Conservation (phyloP, 2,329 filamentous ascomycete genomes). For the Diaporthe sp. region DNA sequence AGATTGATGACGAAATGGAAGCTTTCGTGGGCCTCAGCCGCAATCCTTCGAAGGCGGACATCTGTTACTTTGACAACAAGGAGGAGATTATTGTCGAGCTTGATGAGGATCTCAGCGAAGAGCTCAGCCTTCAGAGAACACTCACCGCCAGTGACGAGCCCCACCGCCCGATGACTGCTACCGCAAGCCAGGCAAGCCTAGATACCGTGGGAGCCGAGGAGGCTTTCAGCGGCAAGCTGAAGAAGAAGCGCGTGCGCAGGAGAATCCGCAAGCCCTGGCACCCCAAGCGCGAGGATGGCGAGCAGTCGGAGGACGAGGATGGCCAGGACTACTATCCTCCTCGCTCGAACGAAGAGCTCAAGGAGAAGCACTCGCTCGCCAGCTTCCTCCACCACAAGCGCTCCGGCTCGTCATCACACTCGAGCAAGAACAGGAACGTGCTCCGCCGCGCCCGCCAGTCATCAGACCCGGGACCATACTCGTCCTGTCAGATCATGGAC, state of each 20-base stretch:
- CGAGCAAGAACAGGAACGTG: constrained; percentile 31
- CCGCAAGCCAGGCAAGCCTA: constrained; percentile 27
- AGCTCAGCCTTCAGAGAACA: constrained; percentile 26
- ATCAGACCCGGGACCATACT: constrained; percentile 38
- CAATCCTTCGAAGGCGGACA: constrained; percentile 22
- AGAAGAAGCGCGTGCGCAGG: constrained; percentile 59
- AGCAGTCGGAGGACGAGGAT: constrained; percentile 45
- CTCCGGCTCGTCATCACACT: constrained; percentile 36
- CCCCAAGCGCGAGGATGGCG: constrained; percentile 47
- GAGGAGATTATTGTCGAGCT: constrained; percentile 34
- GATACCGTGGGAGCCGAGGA: constrained; percentile 35
- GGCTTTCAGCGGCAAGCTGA: constrained; percentile 56
- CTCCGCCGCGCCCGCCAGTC: constrained; percentile 39
- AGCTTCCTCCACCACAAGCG: constrained; percentile 39
- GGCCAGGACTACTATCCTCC: constrained; percentile 42
- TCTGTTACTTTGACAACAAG: constrained; percentile 31
- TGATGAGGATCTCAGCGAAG: constrained; percentile 35
- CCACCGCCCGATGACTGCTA: not conserved
- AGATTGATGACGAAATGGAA: constrained; percentile 56
- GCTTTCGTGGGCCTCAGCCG: constrained; percentile 35
- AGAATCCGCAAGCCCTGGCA: constrained; percentile 52
- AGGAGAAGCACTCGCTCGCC: constrained; percentile 36
- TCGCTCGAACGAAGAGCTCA: constrained; percentile 45
- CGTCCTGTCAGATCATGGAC: constrained; percentile 32
- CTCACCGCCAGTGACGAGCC: constrained; percentile 24